Percentiles rank a stretch among this genome's conserved stretches.
These are phyloP conservation scores for Fraxinus americana DNA, from an alignment of 257 asterid species.

Conservation along the genomic window DNA sequence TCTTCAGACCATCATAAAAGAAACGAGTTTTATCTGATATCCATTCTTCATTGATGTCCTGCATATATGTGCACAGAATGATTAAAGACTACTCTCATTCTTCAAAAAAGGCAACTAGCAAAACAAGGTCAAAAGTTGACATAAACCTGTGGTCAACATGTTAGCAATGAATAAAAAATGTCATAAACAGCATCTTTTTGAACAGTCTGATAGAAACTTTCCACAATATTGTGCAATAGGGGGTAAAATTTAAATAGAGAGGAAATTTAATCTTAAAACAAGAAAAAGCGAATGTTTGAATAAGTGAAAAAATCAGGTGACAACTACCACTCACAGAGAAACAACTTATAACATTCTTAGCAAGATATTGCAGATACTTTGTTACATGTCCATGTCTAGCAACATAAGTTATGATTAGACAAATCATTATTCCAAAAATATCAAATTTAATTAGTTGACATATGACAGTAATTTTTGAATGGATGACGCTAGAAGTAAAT, in stretches of 20 bases:
- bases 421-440: background rate
- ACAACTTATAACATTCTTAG: background rate
- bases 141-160: constrained; percentile 8
- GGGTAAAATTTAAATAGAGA: background rate
- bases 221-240: background rate
- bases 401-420: constrained; percentile 2
- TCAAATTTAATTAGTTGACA: constrained; percentile 8
- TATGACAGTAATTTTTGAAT: background rate
- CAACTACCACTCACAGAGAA: background rate
- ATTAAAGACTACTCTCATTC: constrained; percentile 13
- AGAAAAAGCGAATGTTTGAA: background rate
- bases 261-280: background rate
- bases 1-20: constrained; percentile 95
- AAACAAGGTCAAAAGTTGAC: background rate
- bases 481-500: background rate
- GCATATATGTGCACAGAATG: constrained; percentile 28
- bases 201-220: no score
- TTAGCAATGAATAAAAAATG: background rate
- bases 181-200: background rate
- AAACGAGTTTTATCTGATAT: constrained; percentile 98
- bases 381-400: constrained; percentile 7
- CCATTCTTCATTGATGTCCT: constrained; percentile 99
- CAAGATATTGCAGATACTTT: constrained; percentile 9
- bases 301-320: background rate
- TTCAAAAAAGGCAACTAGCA: background rate